Evolutionary conservation across 2,329 filamentous ascomycete species (phyloP), one percentile per base, ranked within the genome.

Genomic region (Rhinocladiella mackenziei): DNA sequence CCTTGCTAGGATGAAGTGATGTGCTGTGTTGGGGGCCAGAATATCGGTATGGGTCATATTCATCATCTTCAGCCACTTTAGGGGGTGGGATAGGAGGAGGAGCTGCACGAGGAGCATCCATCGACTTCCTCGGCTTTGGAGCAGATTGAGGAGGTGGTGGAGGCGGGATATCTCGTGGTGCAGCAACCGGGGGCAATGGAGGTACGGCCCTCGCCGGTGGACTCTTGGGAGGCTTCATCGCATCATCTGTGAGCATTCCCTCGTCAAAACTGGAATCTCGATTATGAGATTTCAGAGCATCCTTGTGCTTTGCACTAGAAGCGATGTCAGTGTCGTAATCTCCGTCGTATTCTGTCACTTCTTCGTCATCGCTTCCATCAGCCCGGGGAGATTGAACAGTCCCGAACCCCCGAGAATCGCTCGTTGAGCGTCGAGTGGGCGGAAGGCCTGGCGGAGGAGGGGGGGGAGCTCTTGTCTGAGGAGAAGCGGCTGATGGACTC

Each of bases 241-340:
- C 68, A 36, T 80, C 76, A 49, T 79, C 77, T 14, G 72, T 72
- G 15, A 67, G 69, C 2, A 77, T 77, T 29, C 72, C 77, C 28
- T 75, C 80, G 50, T 94, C 88, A 41, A 85, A 62, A 60, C 86
- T 94, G 5, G 83, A 79, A 33, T 91, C 86, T 41, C 84, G 78
- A 5, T 76, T 78, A 63, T 94, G 88, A 6, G 86, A 72, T 64
- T 91, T 94, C 50, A 97, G 67, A 1, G 91, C 89, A 67, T 95
- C 91, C 66, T 94, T 96, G 65, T 95, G 88, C 43, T 86, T 87
- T n/a, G 80, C 88, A 7, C 87, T 84, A n/a, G 89, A 87, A 1
- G 85, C 89, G 61, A 97, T 97, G 62, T 97, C 92, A 5, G 92
- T 97, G 58, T 97, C 92, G 62, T 97, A 97, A 61, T 97, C 92